Conservation (phyloP, 805 yeast species). For the Ogataea zsoltii region DNA sequence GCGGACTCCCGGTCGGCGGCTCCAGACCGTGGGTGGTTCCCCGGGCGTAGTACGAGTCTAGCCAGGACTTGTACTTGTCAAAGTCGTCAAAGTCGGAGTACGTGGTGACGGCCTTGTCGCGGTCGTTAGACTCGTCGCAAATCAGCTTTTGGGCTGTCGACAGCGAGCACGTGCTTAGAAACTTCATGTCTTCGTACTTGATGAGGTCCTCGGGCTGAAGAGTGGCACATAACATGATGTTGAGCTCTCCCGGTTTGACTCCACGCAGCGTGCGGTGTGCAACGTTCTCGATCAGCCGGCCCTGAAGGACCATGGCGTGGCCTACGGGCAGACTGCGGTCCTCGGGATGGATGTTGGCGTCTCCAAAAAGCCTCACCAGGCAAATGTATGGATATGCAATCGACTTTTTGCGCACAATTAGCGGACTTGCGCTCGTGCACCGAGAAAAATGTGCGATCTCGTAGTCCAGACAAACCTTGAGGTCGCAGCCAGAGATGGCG, state of each 20-base stretch:
- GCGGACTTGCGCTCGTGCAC: background rate
- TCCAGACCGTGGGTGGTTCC: background rate
- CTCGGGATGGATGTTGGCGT: slow-evolving; percentile 3
- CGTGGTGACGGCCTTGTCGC: slow-evolving; percentile 1
- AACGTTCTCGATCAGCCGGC: slow-evolving; percentile 42
- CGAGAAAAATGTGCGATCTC: slow-evolving; percentile 48
- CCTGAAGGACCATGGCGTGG: slow-evolving; percentile 40
- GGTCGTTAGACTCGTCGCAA: slow-evolving; percentile 8
- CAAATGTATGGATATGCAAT: slow-evolving; percentile 34
- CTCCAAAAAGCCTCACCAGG: slow-evolving; percentile 22
- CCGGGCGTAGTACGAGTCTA: slow-evolving; percentile 18
- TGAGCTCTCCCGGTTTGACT: slow-evolving; percentile 6
- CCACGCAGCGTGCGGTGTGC: slow-evolving; percentile 31
- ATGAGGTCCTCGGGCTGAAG: slow-evolving; percentile 28
- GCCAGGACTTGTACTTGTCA: slow-evolving; percentile 27
- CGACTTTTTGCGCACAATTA: slow-evolving; percentile 20
- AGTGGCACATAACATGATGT: slow-evolving; percentile 28
- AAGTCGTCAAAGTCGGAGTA: slow-evolving; percentile 23
- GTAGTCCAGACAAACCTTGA: slow-evolving; percentile 48
- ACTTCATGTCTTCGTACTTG: slow-evolving; percentile 27
- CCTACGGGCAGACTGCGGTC: slow-evolving; percentile 34
- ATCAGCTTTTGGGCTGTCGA: slow-evolving; percentile 17
- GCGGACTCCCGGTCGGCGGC: no score
- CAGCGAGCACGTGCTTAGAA: slow-evolving; percentile 14
- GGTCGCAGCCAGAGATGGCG: slow-evolving; percentile 52